Evolutionary conservation across 2,329 filamentous ascomycete genomes (phyloP).

Genomic region (Ophiognomonia clavigignenti-juglandacearum): DNA sequence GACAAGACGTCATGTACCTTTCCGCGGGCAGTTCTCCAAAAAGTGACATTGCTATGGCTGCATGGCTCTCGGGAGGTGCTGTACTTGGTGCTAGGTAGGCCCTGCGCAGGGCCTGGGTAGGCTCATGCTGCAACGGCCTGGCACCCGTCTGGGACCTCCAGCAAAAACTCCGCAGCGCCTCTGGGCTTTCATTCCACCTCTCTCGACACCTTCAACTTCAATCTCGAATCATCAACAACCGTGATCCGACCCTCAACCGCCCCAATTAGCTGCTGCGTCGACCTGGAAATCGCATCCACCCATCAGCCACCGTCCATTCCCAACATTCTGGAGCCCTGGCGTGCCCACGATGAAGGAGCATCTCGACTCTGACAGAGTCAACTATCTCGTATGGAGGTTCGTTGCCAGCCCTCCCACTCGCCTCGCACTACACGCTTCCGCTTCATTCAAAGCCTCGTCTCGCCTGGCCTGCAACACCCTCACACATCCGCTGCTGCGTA

Average conservation of each 20-base stretch:
- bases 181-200: slow-evolving; percentile 15
- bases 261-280: neutral
- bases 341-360: slow-evolving; percentile 52
- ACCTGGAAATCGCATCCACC: neutral
- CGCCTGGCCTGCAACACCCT: slow-evolving; percentile 2
- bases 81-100: neutral
- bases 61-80: too few species aligned
- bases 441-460: slow-evolving; percentile 8
- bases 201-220: neutral
- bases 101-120: neutral
- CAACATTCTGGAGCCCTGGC: slow-evolving; percentile 20
- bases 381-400: slow-evolving; percentile 68
- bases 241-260: neutral
- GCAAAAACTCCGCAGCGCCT: too few species aligned
- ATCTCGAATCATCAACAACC: neutral
- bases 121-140: neutral
- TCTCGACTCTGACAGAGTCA: slow-evolving; percentile 63
- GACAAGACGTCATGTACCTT: neutral
- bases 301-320: neutral
- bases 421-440: slow-evolving; percentile 14
- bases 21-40: neutral
- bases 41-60: neutral
- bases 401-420: slow-evolving; percentile 30
- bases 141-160: neutral
- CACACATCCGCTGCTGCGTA: neutral